Evolutionary conservation across 2,329 filamentous ascomycete genomes (phyloP), one percentile per base, ranked within the genome.

Genomic region (Alternaria arbusti): DNA sequence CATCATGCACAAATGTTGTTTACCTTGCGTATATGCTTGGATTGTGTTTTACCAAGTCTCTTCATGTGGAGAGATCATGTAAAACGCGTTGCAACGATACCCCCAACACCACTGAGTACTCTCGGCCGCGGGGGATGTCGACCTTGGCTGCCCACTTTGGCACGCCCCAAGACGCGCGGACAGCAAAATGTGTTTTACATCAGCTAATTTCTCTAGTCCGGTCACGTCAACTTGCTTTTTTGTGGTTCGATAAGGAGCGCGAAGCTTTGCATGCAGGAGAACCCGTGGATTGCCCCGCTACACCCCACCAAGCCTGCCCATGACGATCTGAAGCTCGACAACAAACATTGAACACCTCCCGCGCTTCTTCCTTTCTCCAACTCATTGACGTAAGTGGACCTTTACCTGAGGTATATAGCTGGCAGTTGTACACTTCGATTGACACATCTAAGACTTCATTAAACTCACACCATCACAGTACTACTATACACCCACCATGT

Each of bases 401-500:
- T 54, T 51, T 36, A 36, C 58, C 52, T 25, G 52, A 59, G 25
- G 61, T 58, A 49, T 36, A 45, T 55, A 59, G 61, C 51, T 22
- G 26, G 15, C 58, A 63, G 57, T 55, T 59, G 50, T 20, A 30
- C 32, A 8, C 40, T 43, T 55, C 22, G 15, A 15, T 40, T 36
- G 13, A 23, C 40, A 20, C 36, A 8, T 25, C 51, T 25, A 30
- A 28, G 64, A 26, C 61, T 61, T 62, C 25, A 17, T 28, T 45
- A 25, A 40, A 44, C 49, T 25, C 51, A 25, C 40, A 47, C 54
- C 26, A 36, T 56, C 17, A 30, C 59, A 64, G 61, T 43, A 45
- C 59, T 54, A 59, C 46, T n/a, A 54, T n/a, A 58, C 43, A 32
- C 7, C 17, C 59, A 43, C 32, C 64, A 99, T 99, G 96, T 98